Evolutionary conservation across 108 stramenopile species (phyloP), one percentile per base, ranked within the genome.

Genomic region (Fragilaria crotonensis): DNA sequence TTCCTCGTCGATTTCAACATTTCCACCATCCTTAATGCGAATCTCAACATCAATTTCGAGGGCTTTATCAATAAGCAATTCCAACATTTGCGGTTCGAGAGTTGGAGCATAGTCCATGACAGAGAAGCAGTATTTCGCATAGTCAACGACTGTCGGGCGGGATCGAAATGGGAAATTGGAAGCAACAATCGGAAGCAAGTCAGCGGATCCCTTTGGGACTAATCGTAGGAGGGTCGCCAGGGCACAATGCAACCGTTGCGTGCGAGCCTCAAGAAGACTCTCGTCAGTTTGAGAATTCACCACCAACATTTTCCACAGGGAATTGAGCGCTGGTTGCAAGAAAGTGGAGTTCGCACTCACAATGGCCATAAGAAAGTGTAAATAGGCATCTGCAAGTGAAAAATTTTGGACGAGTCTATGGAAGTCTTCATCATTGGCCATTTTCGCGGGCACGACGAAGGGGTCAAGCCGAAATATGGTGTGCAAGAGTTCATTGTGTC

Each of bases 11-110:
- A 95, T 70, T 33, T 58, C 59, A 5, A 85, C 96, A 28, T 81
- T 79, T 14, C 97, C 97, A 28, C 70, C 63, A 48, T 95, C 83
- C 47, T 74, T 66, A 49, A 98, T 96, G 59, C 89, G 86, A 54
- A 98, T 97, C 62, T 98, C 93, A 36, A 98, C 97, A 75, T 98
- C 97, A 49, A 98, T 92, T 70, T 96, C 95, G 54, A 98, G 58
- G 29, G 93, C 93, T 50, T 81, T 85, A 47, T 93, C 90, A 26
- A 97, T 76, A 28, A 92, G 66, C 18, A 79, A 36, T 28, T 74
- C 78, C 33, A 83, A 49, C 4, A 83, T 11, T 30, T 66, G 62
- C n/a, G 58, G 48, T 19, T 72, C 64, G 25, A 79, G 68, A 7
- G 62, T 53, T 0, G 78, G 78, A 3, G 70, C 29, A 64, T 83